Base-by-base conservation (phyloP, 495 filamentous ascomycete species). In the Penicillium waksmanii region DNA sequence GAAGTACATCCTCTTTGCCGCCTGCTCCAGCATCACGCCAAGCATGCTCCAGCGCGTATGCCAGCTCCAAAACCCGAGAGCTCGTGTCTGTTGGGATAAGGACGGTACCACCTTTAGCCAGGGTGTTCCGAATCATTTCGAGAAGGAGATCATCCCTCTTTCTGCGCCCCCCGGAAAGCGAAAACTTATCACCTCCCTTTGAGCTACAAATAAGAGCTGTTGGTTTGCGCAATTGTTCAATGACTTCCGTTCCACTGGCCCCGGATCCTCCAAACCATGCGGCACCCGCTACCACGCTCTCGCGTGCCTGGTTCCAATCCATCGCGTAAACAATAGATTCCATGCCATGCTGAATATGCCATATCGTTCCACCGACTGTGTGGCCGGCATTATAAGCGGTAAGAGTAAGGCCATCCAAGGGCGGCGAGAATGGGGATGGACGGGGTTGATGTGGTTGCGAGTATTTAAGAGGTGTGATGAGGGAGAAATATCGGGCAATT, bases 321-420 rank as follows among this genome's bases (percentile, higher is more conserved):
- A 97, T 89, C 1, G 96, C 94, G 63, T 99, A 97, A 12, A 98
- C 93, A 38, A 99, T 95, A 1, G 92, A 96, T 69, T 99, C 95
- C 70, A 97, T 83, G 1, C 93, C 93, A 79, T 98, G 93, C 57
- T 97, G 95, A 61, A 99, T 92, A 68, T 98, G 94, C 95, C 95
- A 99, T 74, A 99, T 96, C 25, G 95, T 96, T 58, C 95, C 95
- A 65, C 95, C 95, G 0, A 98, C 84, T 0, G 93, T 96, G 70
- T 97, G 94, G 33, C 95, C 96, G 27, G 95, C 92, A 78, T 93
- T 95, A 76, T 98, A 98, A 3, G 95, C 95, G 7, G 95, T 97
- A 53, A 99, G 90, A 2, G 91, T 96, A 17, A 99, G 86, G n/a
- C 92, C 93, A 60, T 92, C 89, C 15, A 96, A 76, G 4, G 93